phyloP scores from a whole-genome alignment of 2,329 filamentous ascomycete species.

The Ampelomyces quisqualis region DNA sequence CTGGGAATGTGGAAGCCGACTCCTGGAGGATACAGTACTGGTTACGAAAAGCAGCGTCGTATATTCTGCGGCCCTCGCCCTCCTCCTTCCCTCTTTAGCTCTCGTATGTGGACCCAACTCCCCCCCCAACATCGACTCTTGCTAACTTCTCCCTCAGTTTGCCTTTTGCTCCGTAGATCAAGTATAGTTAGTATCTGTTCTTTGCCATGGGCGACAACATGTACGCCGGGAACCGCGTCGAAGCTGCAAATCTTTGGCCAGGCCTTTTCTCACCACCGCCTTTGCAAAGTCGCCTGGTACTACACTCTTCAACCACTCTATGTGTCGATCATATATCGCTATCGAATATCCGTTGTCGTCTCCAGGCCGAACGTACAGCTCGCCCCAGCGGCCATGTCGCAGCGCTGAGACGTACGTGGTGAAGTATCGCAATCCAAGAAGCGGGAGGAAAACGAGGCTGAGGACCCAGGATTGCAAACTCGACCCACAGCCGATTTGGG shows the following conservation, averaged over 20 bases:
- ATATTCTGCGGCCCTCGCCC: background rate
- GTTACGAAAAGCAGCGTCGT: no score
- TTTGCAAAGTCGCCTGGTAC: background rate
- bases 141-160: no score
- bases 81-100: background rate
- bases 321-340: background rate
- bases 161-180: no score
- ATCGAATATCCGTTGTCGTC: background rate
- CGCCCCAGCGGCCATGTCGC: background rate
- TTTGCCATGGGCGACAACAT: background rate
- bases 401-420: background rate
- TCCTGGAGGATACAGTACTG: no score
- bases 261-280: background rate
- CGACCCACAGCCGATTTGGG: background rate
- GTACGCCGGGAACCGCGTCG: background rate
- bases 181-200: background rate
- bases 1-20: background rate
- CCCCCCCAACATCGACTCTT: no score
- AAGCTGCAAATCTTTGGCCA: background rate
- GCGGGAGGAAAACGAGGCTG: background rate
- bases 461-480: background rate
- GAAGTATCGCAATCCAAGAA: conserved; percentile 1
- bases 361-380: conserved; percentile 1
- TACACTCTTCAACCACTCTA: background rate
- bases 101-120: no score